phyloP scores from a whole-genome alignment of 140 eudicot species.

The Cichorium intybus region DNA sequence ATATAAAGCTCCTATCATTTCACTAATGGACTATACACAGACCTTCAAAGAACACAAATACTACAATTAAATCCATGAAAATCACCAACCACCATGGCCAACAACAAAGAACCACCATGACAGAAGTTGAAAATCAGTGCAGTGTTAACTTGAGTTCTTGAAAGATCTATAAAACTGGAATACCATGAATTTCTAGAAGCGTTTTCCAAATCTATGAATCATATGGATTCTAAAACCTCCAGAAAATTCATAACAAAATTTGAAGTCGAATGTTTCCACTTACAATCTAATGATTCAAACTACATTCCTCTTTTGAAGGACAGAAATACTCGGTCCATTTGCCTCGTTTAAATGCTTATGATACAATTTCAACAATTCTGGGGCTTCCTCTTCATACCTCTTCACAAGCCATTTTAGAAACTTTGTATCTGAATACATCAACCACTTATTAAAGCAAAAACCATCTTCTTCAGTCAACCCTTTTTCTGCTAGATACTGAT shows the following conservation, averaged over 20 bases:
- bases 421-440: slow-evolving; percentile 17
- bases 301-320: slow-evolving; percentile 19
- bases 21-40: too few relatives aligned
- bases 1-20: too few relatives aligned
- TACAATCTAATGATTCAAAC: neutral
- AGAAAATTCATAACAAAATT: neutral
- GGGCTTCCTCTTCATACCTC: slow-evolving; percentile 29
- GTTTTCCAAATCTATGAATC: too few relatives aligned
- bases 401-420: slow-evolving; percentile 32
- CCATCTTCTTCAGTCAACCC: slow-evolving; percentile 33
- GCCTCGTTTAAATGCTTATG: slow-evolving; percentile 30
- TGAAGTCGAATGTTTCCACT: neutral
- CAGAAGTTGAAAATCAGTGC: too few relatives aligned
- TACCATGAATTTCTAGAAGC: too few relatives aligned
- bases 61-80: too few relatives aligned
- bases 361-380: slow-evolving; percentile 34
- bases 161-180: too few relatives aligned
- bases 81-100: too few relatives aligned
- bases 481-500: slow-evolving; percentile 36
- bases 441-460: slow-evolving; percentile 10
- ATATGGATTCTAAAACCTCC: neutral
- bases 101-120: too few relatives aligned
- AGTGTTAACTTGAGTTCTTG: too few relatives aligned
- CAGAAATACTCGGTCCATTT: slow-evolving; percentile 34
- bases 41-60: too few relatives aligned